Percentiles rank a stretch among this genome's conserved stretches.
phyloP scores from a whole-genome alignment of 768 basidiomycete species.

The Rhodotorula paludigena region DNA sequence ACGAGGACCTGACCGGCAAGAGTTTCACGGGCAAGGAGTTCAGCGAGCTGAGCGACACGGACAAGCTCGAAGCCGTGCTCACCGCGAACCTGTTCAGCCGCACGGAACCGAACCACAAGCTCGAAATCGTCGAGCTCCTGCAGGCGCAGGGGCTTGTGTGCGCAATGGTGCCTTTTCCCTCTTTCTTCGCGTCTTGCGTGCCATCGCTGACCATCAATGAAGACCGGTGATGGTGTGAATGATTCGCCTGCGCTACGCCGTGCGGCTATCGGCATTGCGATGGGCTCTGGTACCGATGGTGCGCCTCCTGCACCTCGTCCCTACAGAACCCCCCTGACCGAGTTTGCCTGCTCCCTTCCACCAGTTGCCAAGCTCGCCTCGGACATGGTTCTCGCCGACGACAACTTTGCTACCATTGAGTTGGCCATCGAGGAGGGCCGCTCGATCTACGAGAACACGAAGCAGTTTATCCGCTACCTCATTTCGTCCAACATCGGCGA shows the following conservation, averaged over 20 bases:
- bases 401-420: constrained; percentile 96
- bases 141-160: constrained; percentile 88
- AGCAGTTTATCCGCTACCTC: constrained; percentile 98
- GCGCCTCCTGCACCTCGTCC: too few relatives aligned
- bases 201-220: constrained; percentile 9
- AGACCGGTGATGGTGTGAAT: constrained; percentile 97
- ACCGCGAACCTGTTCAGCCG: constrained; percentile 83
- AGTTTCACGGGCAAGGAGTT: constrained; percentile 91
- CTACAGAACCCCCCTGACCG: too few relatives aligned
- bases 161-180: constrained; percentile 67
- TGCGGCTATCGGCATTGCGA: constrained; percentile 96
- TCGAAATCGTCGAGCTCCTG: constrained; percentile 84
- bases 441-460: constrained; percentile 98
- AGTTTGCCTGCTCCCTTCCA: too few relatives aligned
- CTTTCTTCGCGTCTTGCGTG: not conserved
- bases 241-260: constrained; percentile 95
- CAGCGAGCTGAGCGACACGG: constrained; percentile 69
- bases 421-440: constrained; percentile 94
- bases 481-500: constrained; percentile 96
- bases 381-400: constrained; percentile 95
- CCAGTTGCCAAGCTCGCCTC: constrained; percentile 92
- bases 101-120: constrained; percentile 93
- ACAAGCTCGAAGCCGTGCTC: constrained; percentile 81
- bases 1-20: constrained; percentile 77
- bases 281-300: constrained; percentile 92